These are phyloP conservation scores for Beauveria medogensis DNA, from an alignment of 2,329 filamentous ascomycete genomes.

Conservation along the genomic window DNA sequence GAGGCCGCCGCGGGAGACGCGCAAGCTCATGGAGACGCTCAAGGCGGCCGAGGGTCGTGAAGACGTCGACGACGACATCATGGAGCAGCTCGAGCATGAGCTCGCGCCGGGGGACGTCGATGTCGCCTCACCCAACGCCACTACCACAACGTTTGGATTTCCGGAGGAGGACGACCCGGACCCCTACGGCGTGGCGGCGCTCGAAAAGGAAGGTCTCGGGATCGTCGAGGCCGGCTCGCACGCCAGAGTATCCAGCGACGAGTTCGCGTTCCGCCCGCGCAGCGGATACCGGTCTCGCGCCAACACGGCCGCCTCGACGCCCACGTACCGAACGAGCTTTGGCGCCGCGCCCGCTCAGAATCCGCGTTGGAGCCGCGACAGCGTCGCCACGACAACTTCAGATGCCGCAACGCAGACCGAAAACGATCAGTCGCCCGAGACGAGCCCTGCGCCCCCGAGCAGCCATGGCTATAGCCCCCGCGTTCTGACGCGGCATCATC, in stretches of 20 bases:
- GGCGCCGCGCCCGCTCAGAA: neutral
- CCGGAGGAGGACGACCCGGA: conserved; percentile 29
- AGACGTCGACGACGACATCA: conserved; percentile 24
- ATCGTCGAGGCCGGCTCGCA: conserved; percentile 29
- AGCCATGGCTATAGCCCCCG: neutral
- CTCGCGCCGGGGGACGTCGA: conserved; percentile 28
- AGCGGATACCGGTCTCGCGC: conserved; percentile 5
- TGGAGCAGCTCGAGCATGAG: conserved; percentile 27
- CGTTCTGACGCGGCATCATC: neutral
- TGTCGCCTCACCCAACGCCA: conserved; percentile 21
- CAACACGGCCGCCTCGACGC: neutral
- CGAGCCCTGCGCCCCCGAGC: neutral
- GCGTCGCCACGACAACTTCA: neutral
- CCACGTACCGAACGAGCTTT: neutral
- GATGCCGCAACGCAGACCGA: conserved; percentile 7
- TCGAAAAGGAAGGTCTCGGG: conserved; percentile 28
- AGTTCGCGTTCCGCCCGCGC: conserved; percentile 29
- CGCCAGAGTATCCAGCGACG: conserved; percentile 25
- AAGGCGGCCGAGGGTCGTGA: conserved; percentile 26
- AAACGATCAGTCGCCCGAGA: neutral
- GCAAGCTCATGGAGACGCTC: conserved; percentile 26
- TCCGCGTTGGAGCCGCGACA: conserved; percentile 1
- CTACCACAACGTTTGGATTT: conserved; percentile 24
- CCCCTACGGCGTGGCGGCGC: conserved; percentile 28
- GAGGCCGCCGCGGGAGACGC: conserved; percentile 21